Evolutionary conservation across 345 rosid genomes (phyloP).

Genomic region (sweet orange (Citrus sinensis)): DVS_A1.0 CM039163.1:8198001-8198500

Average conservation of each 20-base stretch:
- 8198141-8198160: slow-evolving; percentile 81
- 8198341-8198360: slow-evolving; percentile 70
- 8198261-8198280: slow-evolving; percentile 90
- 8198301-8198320: slow-evolving; percentile 60
- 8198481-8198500: slow-evolving; percentile 90
- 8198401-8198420: slow-evolving; percentile 87
- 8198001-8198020: slow-evolving; percentile 78
- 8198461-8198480: slow-evolving; percentile 91
- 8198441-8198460: slow-evolving; percentile 79
- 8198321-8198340: slow-evolving; percentile 49
- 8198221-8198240: slow-evolving; percentile 86
- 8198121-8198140: slow-evolving; percentile 67
- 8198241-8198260: slow-evolving; percentile 59
- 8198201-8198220: slow-evolving; percentile 72
- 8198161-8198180: slow-evolving; percentile 80
- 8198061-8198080: slow-evolving; percentile 43
- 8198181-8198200: slow-evolving; percentile 72
- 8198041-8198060: slow-evolving; percentile 72
- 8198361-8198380: slow-evolving; percentile 55
- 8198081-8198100: slow-evolving; percentile 44
- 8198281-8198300: slow-evolving; percentile 75
- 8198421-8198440: slow-evolving; percentile 83
- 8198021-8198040: slow-evolving; percentile 84
- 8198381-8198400: slow-evolving; percentile 79
- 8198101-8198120: slow-evolving; percentile 79